Evolutionary conservation across 2,329 filamentous ascomycete genomes (phyloP), one percentile per base, ranked within the genome.

Genomic region (Alternaria infectoria): DNA sequence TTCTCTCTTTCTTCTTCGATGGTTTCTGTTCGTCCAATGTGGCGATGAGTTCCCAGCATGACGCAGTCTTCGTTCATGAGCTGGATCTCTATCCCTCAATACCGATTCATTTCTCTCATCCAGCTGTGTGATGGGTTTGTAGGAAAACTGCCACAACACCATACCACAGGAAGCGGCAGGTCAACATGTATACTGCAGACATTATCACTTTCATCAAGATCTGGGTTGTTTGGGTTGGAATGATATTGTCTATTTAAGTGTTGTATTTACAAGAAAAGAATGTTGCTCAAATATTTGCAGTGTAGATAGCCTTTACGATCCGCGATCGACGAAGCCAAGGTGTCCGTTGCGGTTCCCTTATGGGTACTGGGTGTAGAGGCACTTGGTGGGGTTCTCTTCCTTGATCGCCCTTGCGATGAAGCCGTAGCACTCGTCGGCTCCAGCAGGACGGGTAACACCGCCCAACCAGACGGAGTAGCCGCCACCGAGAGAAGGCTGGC

Each of bases 401-500:
- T 69, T 67, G 9, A 71, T 40, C 1, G 79, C 74, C 7, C 68
- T 71, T 26, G 76, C 75, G 49, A 59, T 66, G 61, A 82, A 77
- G 30, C 72, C 69, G 23, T 76, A 66, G 62, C 81, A 83, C 67
- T 74, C 54, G 47, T 69, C 26, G 70, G 78, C 77, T 21, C 66
- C 81, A 5, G 55, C 75, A 0, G 75, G 73, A 51, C 69, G 68
- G 8, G 28, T 17, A 6, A 43, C 44, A 23, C 57, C 61, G n/a
- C 57, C 44, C 15, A 78, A 64, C 76, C 74, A 76, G 54, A 79
- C 57, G 11, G 62, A 64, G 69, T 71, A 79, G 17, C 83, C 76
- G 6, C 78, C 81, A 3, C 82, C 79, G 59, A 79, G 72, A 70
- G 78, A 77, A 69, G 76, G 77, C 43, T 86, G 85, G 82, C 88